Conservation (phyloP, 1,139 yeast genomes). For the Scheffersomyces insectosa region DNA sequence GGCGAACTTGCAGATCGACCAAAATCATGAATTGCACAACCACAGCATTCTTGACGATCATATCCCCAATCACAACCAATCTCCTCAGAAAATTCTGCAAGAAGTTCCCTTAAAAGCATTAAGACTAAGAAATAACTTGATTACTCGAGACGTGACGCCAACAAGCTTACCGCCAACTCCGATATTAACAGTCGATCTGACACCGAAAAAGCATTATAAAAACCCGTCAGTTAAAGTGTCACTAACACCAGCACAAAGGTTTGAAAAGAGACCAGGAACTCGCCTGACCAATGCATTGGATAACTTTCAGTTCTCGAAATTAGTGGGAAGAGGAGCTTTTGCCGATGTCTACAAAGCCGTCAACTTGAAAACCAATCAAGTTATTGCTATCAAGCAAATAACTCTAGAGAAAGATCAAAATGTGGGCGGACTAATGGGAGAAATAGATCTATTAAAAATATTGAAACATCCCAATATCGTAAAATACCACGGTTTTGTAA, state of each 20-base stretch:
- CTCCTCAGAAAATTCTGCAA: not conserved
- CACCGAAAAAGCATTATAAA: constrained; percentile 19
- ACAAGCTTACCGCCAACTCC: not conserved
- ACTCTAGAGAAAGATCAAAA: constrained; percentile 51
- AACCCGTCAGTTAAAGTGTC: constrained; percentile 44
- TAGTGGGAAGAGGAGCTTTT: constrained; percentile 78
- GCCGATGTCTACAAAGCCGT: constrained; percentile 73
- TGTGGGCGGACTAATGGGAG: constrained; percentile 66
- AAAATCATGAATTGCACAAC: constrained; percentile 6
- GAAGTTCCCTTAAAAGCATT: constrained; percentile 14
- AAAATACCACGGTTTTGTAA: constrained; percentile 84
- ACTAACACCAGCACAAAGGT: constrained; percentile 54
- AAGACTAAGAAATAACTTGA: not conserved
- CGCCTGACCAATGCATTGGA: constrained; percentile 47
- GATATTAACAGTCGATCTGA: not conserved
- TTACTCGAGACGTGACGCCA: not conserved
- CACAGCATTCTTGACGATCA: not conserved
- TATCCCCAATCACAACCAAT: not conserved
- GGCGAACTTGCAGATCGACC: not conserved
- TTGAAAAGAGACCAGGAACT: constrained; percentile 43
- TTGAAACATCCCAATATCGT: constrained; percentile 85
- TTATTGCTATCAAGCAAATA: constrained; percentile 86
- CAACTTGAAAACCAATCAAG: constrained; percentile 62
- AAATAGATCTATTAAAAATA: constrained; percentile 79
- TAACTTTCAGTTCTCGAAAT: constrained; percentile 58